Conservation (phyloP, 192 early-diverging fungal species). For the Dimargaris xerosporica region DNA sequence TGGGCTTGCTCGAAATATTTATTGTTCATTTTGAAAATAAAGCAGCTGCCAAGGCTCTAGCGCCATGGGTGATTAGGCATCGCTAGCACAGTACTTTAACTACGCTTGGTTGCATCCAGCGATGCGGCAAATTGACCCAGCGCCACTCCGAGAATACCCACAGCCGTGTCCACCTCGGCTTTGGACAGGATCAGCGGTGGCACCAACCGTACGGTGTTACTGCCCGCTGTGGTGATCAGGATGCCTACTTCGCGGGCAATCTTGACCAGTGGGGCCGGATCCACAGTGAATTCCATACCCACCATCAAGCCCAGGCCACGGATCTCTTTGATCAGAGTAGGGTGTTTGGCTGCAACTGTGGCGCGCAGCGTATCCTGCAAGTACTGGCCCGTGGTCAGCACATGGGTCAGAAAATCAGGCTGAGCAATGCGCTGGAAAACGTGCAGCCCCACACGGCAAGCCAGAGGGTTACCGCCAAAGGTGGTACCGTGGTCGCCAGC, state of each 20-base stretch:
- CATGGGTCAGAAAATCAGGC: slow-evolving; percentile 56
- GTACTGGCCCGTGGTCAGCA: slow-evolving; percentile 44
- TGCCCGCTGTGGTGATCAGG: slow-evolving; percentile 71
- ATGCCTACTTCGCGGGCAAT: slow-evolving; percentile 69
- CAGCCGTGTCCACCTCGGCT: slow-evolving; percentile 60
- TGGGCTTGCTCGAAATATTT: too few relatives aligned
- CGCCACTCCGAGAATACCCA: slow-evolving; percentile 55
- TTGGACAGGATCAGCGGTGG: slow-evolving; percentile 73
- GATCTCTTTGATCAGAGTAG: slow-evolving; percentile 51
- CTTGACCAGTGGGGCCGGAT: slow-evolving; percentile 52
- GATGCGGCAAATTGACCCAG: too few relatives aligned
- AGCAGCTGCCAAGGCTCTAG: too few relatives aligned
- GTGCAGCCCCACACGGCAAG: slow-evolving; percentile 63
- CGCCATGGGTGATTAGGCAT: too few relatives aligned
- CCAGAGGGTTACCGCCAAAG: slow-evolving; percentile 91
- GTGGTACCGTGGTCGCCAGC: slow-evolving; percentile 95
- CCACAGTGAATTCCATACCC: slow-evolving; percentile 63
- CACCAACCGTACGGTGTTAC: slow-evolving; percentile 83
- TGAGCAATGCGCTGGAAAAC: slow-evolving; percentile 55
- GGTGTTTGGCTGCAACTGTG: slow-evolving; percentile 22
- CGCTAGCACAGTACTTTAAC: too few relatives aligned
- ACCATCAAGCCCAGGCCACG: slow-evolving; percentile 78
- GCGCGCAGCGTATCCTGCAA: slow-evolving; percentile 32
- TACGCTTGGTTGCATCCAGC: too few relatives aligned
- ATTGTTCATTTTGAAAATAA: too few relatives aligned